phyloP scores from a whole-genome alignment of 2,329 filamentous ascomycete species.

The Fusarium kyushuense region DNA sequence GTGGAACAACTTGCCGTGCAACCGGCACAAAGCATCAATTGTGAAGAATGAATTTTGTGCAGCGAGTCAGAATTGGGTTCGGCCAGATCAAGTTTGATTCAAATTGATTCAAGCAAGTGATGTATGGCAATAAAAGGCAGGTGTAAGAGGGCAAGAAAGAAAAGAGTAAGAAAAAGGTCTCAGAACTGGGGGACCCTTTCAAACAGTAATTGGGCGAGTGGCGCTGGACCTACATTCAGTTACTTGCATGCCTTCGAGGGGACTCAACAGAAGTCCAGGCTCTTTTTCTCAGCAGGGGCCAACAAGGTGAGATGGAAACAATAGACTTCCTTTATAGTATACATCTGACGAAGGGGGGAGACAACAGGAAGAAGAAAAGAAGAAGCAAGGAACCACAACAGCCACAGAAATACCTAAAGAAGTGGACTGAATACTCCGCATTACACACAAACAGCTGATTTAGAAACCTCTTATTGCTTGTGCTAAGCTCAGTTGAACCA shows the following conservation, averaged over 20 bases:
- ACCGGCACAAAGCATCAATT: slow-evolving; percentile 9
- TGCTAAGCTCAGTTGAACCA: not conserved
- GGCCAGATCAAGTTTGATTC: slow-evolving; percentile 38
- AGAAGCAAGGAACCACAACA: slow-evolving; percentile 4
- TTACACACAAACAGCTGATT: slow-evolving; percentile 7
- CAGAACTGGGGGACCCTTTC: slow-evolving; percentile 26
- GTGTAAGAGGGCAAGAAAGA: slow-evolving; percentile 7
- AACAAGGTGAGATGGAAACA: slow-evolving; percentile 14
- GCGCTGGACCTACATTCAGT: not conserved
- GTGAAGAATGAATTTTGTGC: slow-evolving; percentile 37
- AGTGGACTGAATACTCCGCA: slow-evolving; percentile 16
- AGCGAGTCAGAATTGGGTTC: slow-evolving; percentile 35
- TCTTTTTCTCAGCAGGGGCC: not conserved
- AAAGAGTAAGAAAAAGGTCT: slow-evolving; percentile 23
- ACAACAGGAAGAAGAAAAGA: not conserved
- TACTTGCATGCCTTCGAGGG: slow-evolving; percentile 14
- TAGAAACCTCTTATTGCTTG: not conserved
- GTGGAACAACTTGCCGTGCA: slow-evolving; percentile 34
- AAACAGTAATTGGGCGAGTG: not conserved
- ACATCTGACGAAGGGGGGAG: not conserved
- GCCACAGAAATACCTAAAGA: slow-evolving; percentile 16
- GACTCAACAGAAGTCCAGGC: slow-evolving; percentile 14
- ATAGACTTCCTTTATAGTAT: slow-evolving; percentile 18
- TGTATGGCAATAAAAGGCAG: slow-evolving; percentile 7
- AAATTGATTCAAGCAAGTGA: slow-evolving; percentile 36